These are phyloP conservation scores for Datisca glomerata DNA, from an alignment of 306 rosid species.

Conservation along the genomic window DNA sequence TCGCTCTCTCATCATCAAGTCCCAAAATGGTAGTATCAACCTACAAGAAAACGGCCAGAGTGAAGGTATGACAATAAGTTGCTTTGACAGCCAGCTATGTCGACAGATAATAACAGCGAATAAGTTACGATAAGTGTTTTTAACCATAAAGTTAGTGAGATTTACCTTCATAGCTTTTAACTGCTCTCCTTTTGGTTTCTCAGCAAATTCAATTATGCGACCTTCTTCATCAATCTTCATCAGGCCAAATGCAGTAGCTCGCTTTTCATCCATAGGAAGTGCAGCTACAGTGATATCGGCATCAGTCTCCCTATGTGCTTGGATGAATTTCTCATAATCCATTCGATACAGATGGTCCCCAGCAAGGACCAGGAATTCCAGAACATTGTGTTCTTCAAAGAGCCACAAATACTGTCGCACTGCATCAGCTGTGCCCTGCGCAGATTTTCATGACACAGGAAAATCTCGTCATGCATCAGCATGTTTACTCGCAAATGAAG, in stretches of 20 bases:
- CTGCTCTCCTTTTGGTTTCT: slow-evolving; percentile 95
- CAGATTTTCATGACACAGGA: not conserved
- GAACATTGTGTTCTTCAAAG: slow-evolving; percentile 90
- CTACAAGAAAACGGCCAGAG: slow-evolving; percentile 25
- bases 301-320: slow-evolving; percentile 90
- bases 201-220: slow-evolving; percentile 80
- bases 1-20: slow-evolving; percentile 87
- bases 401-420: slow-evolving; percentile 95
- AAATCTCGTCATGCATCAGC: no score
- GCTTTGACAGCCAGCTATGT: no score
- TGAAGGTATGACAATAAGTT: not conserved
- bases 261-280: slow-evolving; percentile 92
- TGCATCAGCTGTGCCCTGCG: slow-evolving; percentile 99
- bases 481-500: no score
- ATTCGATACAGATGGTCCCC: slow-evolving; percentile 93
- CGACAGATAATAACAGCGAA: no score
- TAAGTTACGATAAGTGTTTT: not conserved
- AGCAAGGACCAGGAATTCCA: slow-evolving; percentile 82
- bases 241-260: slow-evolving; percentile 91
- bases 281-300: slow-evolving; percentile 99
- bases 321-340: slow-evolving; percentile 94
- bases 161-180: slow-evolving; percentile 86
- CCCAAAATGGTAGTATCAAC: slow-evolving; percentile 98
- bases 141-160: no score
- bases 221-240: slow-evolving; percentile 99